These are phyloP conservation scores for Phlyctochytrium bullatum DNA, from an alignment of 192 early-diverging fungal genomes.

Conservation along the genomic window DNA sequence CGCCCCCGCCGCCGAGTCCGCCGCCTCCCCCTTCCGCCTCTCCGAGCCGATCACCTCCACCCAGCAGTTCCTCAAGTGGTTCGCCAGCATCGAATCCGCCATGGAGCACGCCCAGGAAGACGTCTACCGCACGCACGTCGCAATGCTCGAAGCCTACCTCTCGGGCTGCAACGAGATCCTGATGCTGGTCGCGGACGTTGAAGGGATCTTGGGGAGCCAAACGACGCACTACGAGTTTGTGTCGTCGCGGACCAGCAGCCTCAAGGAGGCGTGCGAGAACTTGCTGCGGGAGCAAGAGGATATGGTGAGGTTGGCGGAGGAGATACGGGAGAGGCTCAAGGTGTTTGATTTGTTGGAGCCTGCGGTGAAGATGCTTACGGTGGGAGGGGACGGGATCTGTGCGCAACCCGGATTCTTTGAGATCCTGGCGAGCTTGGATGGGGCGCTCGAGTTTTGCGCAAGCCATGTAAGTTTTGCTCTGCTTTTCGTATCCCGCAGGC, in stretches of 20 bases:
- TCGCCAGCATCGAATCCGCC: slow-evolving; percentile 70
- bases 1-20: not conserved
- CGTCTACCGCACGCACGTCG: slow-evolving; percentile 67
- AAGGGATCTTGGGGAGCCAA: slow-evolving; percentile 60
- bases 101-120: slow-evolving; percentile 89
- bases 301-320: slow-evolving; percentile 55
- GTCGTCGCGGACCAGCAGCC: slow-evolving; percentile 66
- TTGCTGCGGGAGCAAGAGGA: slow-evolving; percentile 69
- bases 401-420: slow-evolving; percentile 75
- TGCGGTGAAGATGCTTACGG: slow-evolving; percentile 71
- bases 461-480: slow-evolving; percentile 54
- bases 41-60: slow-evolving; percentile 68
- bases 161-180: slow-evolving; percentile 69
- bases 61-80: slow-evolving; percentile 96
- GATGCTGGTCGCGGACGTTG: slow-evolving; percentile 52
- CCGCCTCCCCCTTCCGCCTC: slow-evolving; percentile 5
- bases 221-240: slow-evolving; percentile 75
- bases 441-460: slow-evolving; percentile 75
- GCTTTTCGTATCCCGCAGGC: not conserved
- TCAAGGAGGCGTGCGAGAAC: slow-evolving; percentile 78
- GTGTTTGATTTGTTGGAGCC: slow-evolving; percentile 87
- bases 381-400: slow-evolving; percentile 84
- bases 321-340: slow-evolving; percentile 58
- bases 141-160: slow-evolving; percentile 55
- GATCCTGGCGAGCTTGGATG: slow-evolving; percentile 73